Evolutionary conservation across 139 green algal species (phyloP), one percentile per base, ranked within the genome.

Genomic region (Haematococcus lacustris): DNA sequence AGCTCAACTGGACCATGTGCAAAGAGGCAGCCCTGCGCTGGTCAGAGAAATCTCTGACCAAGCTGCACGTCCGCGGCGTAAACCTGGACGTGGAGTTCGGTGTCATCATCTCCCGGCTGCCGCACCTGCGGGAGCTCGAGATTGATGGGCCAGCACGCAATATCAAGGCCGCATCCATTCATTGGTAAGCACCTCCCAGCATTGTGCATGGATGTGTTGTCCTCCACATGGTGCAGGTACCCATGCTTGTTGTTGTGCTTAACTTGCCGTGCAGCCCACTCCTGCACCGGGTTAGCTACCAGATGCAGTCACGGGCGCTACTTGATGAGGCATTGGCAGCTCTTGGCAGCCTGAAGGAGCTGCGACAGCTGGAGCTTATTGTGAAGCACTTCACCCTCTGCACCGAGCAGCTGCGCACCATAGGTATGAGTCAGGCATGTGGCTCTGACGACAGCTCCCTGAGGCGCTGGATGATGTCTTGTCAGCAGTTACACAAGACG

Each of bases 321-420:
- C 68, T 88, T 4, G 81, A 88, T 37, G 81, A 78, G 59, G 81
- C 80, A 32, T 73, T 91, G 51, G 25, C 38, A 0, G 74, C 76
- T 25, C 72, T 88, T 0, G 70, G 75, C 43, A 71, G 25, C 40
- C 62, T 83, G 51, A 33, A 28, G n/a, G 66, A 69, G 51, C 75
- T 87, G 40, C 72, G 75, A 26, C 40, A 61, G 34, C 73, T 91
- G 63, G 81, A 87, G 77, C 75, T 91, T 33, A 82, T 82, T 38
- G 71, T 87, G 7, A 80, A 79, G 63, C 80, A 82, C 66, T 84
- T 88, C 57, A 73, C 73, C n/a, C 73, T 91, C 3, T 79, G 66
- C 50, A 68, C 81, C 2, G 83, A 88, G 23, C 78, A 87, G 37
- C 74, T 88, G 47, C 68, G 79, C n/a, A 26, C 78, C 33, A 77